Conservation (phyloP, 1,284 basidiomycete species). For the Erythrobasidium hasegawianum region DNA sequence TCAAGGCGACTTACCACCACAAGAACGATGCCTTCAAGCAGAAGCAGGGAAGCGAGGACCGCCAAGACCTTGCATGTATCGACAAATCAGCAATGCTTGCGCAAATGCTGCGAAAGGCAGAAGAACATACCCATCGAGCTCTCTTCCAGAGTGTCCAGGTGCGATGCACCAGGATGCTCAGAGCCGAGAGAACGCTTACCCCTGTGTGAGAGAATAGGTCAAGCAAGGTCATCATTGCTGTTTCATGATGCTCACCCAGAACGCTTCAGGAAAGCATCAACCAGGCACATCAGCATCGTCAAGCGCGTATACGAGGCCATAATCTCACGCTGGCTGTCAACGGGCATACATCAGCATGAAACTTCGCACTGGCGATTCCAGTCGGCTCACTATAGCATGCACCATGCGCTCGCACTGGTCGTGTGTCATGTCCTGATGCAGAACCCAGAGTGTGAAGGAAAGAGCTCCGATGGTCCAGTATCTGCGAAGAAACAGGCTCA, state of each 20-base stretch:
- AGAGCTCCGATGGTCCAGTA: constrained; percentile 20
- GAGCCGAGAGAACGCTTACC: constrained; percentile 16
- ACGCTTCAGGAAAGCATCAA: neutral
- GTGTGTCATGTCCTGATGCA: constrained; percentile 1
- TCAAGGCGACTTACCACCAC: constrained; percentile 1
- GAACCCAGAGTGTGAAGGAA: constrained; percentile 16
- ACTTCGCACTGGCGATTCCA: neutral
- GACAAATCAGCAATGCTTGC: no score
- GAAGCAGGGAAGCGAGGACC: constrained; percentile 8
- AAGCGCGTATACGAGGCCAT: neutral
- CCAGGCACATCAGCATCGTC: neutral
- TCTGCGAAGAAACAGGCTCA: neutral
- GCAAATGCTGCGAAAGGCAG: neutral
- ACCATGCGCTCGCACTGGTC: constrained; percentile 11
- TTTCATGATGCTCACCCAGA: neutral
- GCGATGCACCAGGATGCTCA: constrained; percentile 24
- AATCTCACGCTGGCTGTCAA: constrained; percentile 24
- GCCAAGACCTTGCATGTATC: constrained; percentile 16
- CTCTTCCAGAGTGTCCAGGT: constrained; percentile 23
- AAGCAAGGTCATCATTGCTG: no score
- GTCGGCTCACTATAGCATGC: constrained; percentile 4
- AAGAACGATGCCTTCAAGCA: constrained; percentile 14
- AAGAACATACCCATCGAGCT: constrained; percentile 8
- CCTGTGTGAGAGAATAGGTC: neutral
- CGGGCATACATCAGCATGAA: neutral